Evolutionary conservation across 192 early-diverging fungal genomes (phyloP), one percentile per base, ranked within the genome.

Genomic region (Coemansia nantahalensis): DNA sequence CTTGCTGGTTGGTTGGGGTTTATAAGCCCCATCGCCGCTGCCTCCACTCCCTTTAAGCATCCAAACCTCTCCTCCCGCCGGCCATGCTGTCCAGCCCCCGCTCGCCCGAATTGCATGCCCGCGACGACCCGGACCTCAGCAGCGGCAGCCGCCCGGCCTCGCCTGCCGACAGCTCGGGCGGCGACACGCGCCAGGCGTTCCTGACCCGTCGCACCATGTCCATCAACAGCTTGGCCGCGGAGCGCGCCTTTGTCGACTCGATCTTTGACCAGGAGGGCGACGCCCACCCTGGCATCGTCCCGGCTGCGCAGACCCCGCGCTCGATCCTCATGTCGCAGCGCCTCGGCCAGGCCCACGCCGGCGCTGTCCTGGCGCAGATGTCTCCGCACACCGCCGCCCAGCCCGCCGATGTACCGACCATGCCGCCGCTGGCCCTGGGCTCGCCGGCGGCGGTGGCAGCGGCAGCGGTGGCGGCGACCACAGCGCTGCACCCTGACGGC

Each of bases 311-410:
- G 31, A 32, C 56, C 14, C 70, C 62, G 18, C 57, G 54, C 19
- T 73, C 70, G 31, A 73, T 73, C 17, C 50, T 73, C 22, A 73
- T 73, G 70, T 61, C 70, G 49, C 70, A 65, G 54, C 45, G 56
- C 37, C 70, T 73, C n/a, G 40, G 47, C 12, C 57, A 60, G 30
- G 70, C 62, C 7, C 70, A 73, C 18, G 49, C 63, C 32, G 62
- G 58, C 24, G 70, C 70, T 0, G 54, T 73, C 39, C 45, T 73
- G 45, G 57, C 70, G 30, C 70, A 73, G 50, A 21, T 73, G 46
- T 73, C 70, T 44, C 70, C 70, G 7, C 48, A 45, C 14, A 57
- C 47, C 31, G 15, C 35, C 14, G 10, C 47, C 16, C 30, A 17
- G 10, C 0, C 33, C 7, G 28, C 15, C 6, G 17, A 35, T 22